Conservation (phyloP, 75 land plant species). For the Cryptomeria japonica region DNA sequence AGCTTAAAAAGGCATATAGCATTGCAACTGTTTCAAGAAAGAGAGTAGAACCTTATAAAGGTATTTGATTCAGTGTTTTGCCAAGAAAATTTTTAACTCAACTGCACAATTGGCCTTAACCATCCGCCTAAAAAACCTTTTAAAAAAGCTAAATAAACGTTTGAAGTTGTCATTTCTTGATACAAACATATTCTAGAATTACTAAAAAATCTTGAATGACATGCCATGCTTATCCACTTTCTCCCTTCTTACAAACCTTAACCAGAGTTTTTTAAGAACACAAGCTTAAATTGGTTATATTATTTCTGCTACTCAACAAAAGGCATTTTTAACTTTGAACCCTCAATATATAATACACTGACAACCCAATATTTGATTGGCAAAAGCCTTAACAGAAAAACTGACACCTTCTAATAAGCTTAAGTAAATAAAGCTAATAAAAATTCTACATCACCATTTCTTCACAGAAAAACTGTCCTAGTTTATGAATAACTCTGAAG, state of each 20-base stretch:
- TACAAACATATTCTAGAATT: neutral
- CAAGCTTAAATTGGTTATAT: neutral
- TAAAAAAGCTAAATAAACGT: no score
- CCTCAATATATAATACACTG: neutral
- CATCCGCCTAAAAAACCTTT: neutral
- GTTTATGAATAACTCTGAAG: neutral
- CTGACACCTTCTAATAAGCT: neutral
- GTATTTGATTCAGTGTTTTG: no score
- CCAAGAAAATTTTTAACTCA: neutral
- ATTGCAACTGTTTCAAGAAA: no score
- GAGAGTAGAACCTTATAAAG: no score
- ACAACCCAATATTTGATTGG: neutral
- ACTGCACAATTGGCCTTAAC: neutral
- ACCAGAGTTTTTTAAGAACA: neutral
- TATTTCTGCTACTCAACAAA: neutral
- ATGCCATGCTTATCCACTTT: neutral
- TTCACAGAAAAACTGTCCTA: neutral
- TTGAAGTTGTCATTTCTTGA: neutral
- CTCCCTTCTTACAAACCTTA: neutral
- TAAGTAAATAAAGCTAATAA: neutral
- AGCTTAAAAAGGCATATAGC: no score
- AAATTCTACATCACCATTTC: neutral
- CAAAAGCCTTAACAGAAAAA: neutral
- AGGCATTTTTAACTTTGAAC: neutral
- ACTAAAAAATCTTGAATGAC: no score